Conservation (phyloP, 2,329 filamentous ascomycete species). For the Trichoderma asperellum region DNA sequence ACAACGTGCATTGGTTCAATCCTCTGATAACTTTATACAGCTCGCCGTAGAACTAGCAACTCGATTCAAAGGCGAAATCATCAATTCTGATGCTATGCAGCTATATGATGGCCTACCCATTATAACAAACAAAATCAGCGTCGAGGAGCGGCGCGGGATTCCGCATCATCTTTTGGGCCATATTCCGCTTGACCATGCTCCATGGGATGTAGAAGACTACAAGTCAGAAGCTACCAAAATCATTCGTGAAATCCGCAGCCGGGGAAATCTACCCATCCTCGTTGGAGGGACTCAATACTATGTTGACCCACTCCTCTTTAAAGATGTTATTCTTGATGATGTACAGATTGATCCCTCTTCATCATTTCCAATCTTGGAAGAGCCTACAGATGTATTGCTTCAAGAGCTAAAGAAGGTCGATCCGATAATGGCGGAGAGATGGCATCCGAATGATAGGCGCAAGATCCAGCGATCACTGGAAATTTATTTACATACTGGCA, state of each 20-base stretch:
- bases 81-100: constrained; percentile 98
- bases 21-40: constrained; percentile 51
- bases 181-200: constrained; percentile 73
- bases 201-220: constrained; percentile 84
- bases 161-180: constrained; percentile 87
- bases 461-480: constrained; percentile 90
- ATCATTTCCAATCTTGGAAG: constrained; percentile 71
- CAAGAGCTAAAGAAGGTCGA: constrained; percentile 78
- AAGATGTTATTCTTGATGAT: constrained; percentile 59
- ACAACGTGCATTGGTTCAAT: background rate
- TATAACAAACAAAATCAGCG: constrained; percentile 90
- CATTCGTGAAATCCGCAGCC: constrained; percentile 75
- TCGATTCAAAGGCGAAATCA: constrained; percentile 86
- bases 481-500: constrained; percentile 84
- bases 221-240: constrained; percentile 67
- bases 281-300: constrained; percentile 98
- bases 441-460: constrained; percentile 91
- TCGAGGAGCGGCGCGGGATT: constrained; percentile 74
- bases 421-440: constrained; percentile 83
- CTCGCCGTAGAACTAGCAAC: constrained; percentile 86
- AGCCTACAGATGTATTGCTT: constrained; percentile 71
- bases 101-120: constrained; percentile 90
- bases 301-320: constrained; percentile 82
- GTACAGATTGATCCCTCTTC: constrained; percentile 42
- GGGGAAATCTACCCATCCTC: constrained; percentile 83